phyloP scores from a whole-genome alignment of 176 grass and related monocot genomes.

The Raddia guianensis region DNA sequence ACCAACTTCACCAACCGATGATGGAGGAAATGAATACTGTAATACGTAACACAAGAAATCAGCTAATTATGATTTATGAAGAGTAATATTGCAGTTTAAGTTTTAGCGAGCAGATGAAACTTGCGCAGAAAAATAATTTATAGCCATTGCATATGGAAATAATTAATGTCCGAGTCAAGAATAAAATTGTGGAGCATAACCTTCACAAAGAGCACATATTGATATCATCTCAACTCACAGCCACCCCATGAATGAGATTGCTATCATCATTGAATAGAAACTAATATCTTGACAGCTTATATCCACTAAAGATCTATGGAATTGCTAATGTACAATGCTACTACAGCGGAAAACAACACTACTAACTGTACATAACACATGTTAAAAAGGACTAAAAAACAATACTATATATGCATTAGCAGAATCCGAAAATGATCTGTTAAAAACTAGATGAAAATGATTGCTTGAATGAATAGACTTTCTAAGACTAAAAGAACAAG shows the following conservation, averaged over 20 bases:
- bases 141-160: neutral
- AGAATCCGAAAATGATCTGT: neutral
- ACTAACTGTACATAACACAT: conserved; percentile 2
- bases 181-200: conserved; percentile 11
- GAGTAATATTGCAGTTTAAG: conserved; percentile 2
- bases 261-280: neutral
- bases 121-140: neutral
- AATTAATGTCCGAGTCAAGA: neutral
- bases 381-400: neutral
- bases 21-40: conserved; percentile 99
- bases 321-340: neutral
- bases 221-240: conserved; percentile 2
- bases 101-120: neutral
- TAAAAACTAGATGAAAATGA: neutral
- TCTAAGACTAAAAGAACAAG: conserved; percentile 21
- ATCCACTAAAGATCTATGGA: conserved; percentile 6
- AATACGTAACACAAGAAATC: conserved; percentile 42
- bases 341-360: neutral
- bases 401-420: neutral
- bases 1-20: conserved; percentile 97
- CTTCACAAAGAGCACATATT: neutral
- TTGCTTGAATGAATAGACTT: neutral
- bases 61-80: conserved; percentile 26
- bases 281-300: conserved; percentile 22
- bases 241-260: neutral